A percentile compares a stretch with the other conserved stretches of the same genome.
phyloP scores from a whole-genome alignment of 768 basidiomycete species.

The Coprinellus aureogranulatus region DNA sequence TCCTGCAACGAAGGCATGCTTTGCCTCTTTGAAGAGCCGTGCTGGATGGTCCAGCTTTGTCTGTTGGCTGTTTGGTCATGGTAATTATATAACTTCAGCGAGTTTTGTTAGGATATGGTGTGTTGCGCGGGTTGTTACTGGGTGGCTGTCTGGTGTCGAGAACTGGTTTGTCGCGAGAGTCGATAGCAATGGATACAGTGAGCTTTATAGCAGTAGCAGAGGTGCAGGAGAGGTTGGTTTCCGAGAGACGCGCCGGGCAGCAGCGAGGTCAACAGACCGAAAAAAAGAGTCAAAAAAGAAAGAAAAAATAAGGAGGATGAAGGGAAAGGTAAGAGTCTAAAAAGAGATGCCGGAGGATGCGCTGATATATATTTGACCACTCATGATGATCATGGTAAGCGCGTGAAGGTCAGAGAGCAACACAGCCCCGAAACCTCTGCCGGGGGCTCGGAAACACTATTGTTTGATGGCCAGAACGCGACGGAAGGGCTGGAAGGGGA shows the following conservation, averaged over 20 bases:
- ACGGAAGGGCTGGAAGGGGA: too few species aligned
- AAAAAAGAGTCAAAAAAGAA: constrained; percentile 20
- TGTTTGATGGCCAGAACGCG: too few species aligned
- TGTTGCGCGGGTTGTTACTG: not conserved
- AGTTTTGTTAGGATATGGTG: constrained; percentile 33
- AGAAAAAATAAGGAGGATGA: constrained; percentile 29
- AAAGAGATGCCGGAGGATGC: not conserved
- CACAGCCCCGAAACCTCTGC: too few species aligned
- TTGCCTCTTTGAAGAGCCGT: constrained; percentile 63
- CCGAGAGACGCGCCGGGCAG: constrained; percentile 18
- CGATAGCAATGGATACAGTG: constrained; percentile 12
- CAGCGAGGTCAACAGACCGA: constrained; percentile 12
- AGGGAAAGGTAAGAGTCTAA: constrained; percentile 24
- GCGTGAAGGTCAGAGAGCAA: too few species aligned
- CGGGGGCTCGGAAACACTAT: too few species aligned
- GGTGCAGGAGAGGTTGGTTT: constrained; percentile 3
- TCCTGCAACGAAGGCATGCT: constrained; percentile 72
- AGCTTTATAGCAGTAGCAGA: constrained; percentile 13
- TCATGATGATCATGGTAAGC: too few species aligned
- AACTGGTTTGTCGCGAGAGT: not conserved
- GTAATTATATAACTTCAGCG: constrained; percentile 35
- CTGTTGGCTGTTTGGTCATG: constrained; percentile 46
- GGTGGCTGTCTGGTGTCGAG: not conserved
- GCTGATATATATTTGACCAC: not conserved
- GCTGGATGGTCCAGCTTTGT: constrained; percentile 26